Conservation (phyloP, 1,284 basidiomycete species). For the Heterobasidion parviporum region DNA sequence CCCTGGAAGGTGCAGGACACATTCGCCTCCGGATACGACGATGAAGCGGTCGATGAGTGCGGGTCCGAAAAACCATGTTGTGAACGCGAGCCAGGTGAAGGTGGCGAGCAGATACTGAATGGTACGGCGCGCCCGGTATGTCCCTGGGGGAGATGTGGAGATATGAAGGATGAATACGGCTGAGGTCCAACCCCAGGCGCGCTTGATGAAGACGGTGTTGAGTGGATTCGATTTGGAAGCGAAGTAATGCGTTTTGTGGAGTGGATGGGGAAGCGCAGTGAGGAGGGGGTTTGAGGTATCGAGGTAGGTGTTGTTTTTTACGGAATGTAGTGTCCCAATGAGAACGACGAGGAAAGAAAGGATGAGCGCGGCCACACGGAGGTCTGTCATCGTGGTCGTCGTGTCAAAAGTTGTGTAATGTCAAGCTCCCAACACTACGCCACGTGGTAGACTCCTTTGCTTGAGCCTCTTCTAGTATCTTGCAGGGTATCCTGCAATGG, state of each 20-base stretch:
- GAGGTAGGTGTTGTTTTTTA: conserved; percentile 47
- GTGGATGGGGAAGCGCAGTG: conserved; percentile 59
- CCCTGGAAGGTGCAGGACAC: conserved; percentile 56
- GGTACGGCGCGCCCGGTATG: conserved; percentile 35
- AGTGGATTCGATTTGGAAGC: conserved; percentile 78
- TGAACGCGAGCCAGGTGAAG: conserved; percentile 67
- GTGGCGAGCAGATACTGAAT: conserved; percentile 61
- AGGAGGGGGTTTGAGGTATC: conserved; percentile 67
- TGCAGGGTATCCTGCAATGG: too few relatives aligned
- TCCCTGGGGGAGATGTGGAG: conserved; percentile 39
- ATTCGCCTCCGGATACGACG: conserved; percentile 75
- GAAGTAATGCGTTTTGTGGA: conserved; percentile 64
- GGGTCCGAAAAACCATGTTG: conserved; percentile 91
- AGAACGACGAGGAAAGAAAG: conserved; percentile 30
- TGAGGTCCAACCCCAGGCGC: conserved; percentile 88
- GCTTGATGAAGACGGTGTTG: conserved; percentile 86
- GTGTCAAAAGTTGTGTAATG: not conserved
- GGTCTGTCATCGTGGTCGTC: conserved; percentile 9
- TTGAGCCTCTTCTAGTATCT: too few relatives aligned
- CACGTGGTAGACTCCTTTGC: too few relatives aligned
- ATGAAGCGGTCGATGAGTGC: conserved; percentile 72
- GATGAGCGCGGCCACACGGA: conserved; percentile 17
- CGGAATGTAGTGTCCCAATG: conserved; percentile 45
- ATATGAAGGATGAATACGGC: conserved; percentile 54
- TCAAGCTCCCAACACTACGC: too few relatives aligned